Evolutionary conservation across 2,329 filamentous ascomycete genomes (phyloP), one percentile per base, ranked within the genome.

Genomic region (Aspergillus candidus): DNA sequence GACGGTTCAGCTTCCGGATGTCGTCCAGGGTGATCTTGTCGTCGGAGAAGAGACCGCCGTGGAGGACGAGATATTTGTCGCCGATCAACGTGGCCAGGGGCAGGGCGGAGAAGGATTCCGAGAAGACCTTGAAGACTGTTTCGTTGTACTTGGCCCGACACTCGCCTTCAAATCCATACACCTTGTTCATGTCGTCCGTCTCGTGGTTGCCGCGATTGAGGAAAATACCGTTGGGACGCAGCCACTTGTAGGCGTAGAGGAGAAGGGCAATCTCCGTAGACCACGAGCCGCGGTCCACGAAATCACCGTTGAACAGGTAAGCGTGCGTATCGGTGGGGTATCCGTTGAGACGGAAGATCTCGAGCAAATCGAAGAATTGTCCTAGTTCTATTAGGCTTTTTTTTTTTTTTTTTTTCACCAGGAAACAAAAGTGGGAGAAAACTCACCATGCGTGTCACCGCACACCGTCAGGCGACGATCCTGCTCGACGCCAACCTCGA

Each of bases 121-220:
- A 97, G 73, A 98, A 98, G 35, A 97, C 76, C 71, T 94, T 97
- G 79, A 97, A 98, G 27, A 88, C 80, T 36, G 87, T 84, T 69
- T 95, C 93, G 65, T 88, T 96, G 71, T 98, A 98, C 72, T 98
- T 98, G 57, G 88, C 88, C 68, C 91, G 93, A 75, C 93, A 97
- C 67, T 98, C 93, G 62, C 93, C 93, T 69, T 98, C 93, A 60
- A 98, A 98, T 13, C 93, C 93, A 64, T 98, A 98, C 42, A 93
- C 90, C 54, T 88, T 83, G 75, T 98, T 98, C 93, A 98, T 98
- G 69, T 96, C 91, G 65, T 97, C 91, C 38, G 93, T 97, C 72
- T 98, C 93, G 71, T 98, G 93, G 70, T 98, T 98, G 56, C 93
- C 93, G 50, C 93, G 83, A 75, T 98, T 98, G 52, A 98, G 74